Base-by-base conservation (phyloP, 495 filamentous ascomycete genomes). In the Pyronema domesticum region DNA sequence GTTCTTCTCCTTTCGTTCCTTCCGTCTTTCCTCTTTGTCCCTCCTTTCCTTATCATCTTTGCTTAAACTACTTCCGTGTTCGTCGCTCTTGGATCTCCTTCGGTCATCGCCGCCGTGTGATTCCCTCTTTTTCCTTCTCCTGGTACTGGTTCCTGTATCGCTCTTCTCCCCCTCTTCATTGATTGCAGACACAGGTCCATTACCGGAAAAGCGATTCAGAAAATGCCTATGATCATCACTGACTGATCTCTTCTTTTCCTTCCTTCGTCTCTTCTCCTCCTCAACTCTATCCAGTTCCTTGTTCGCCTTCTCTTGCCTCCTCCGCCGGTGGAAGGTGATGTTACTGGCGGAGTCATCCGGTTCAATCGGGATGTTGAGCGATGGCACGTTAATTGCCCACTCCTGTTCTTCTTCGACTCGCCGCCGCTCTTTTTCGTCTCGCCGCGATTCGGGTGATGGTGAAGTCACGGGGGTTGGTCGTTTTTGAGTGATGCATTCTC, bases 281-380 rank as follows among this genome's bases (percentile, higher is more conserved):
- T 56, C 58, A 19, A 51, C 53, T 14, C 34, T 45, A 11, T 50
- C 19, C 9, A 52, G 40, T 19, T 58, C 37, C 37, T 53, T 57
- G 51, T 54, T 47, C 15, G 34, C 36, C 18, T 53, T 45, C 37
- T 57, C 62, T 5, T 56, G 58, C 43, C 63, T 53, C 1, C 63
- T 55, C 10, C 63, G 58, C 7, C 56, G 62, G 49, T 55, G 57
- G 53, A 64, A 65, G 7, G 79, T 82, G 52, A 95, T 85, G 60
- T 95, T 94, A 67, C 87, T 94, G 11, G 91, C 91, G 39, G 72
- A 76, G 63, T 83, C 80, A 61, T 83, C 80, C 1, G 80, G 80
- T 0, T 52, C 48, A 18, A 66, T 51, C n/a, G 56, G 51, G 36
- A 54, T 3, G 52, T 49, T 40, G 8, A 66, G 18, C 35, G 65